Percentiles rank a stretch among this genome's conserved stretches.
These are phyloP conservation scores for Prunus mongolica DNA, from an alignment of 306 rosid genomes.

Conservation along the genomic window DNA sequence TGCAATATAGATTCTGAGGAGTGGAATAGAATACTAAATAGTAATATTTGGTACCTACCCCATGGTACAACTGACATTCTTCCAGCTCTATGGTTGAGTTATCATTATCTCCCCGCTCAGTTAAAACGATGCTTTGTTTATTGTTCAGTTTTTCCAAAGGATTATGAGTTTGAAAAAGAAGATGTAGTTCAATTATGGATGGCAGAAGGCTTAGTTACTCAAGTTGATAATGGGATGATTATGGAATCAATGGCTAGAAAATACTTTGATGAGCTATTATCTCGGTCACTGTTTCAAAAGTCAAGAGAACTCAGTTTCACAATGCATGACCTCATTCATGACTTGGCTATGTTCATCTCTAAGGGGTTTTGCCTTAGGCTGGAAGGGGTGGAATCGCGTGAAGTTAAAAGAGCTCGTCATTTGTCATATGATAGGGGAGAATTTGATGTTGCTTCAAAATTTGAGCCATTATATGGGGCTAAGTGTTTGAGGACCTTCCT, in stretches of 20 bases:
- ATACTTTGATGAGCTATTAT: not conserved
- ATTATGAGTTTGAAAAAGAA: not conserved
- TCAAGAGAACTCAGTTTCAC: not conserved
- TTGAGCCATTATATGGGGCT: no score
- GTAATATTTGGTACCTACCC: slow-evolving; percentile 5
- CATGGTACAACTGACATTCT: not conserved
- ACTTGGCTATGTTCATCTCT: no score
- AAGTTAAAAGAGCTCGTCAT: not conserved
- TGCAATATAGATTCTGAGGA: not conserved
- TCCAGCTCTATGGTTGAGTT: not conserved
- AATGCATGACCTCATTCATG: no score
- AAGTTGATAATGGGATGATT: not conserved
- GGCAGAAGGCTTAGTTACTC: slow-evolving; percentile 12
- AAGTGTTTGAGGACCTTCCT: no score
- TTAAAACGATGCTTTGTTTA: no score
- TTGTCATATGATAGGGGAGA: not conserved
- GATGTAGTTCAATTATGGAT: slow-evolving; percentile 11
- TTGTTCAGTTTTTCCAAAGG: not conserved
- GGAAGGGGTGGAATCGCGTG: no score
- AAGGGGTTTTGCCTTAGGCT: no score
- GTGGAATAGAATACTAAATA: not conserved
- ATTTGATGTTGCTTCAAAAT: no score
- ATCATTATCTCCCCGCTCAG: no score
- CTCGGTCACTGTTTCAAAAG: slow-evolving; percentile 5
- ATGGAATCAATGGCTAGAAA: slow-evolving; percentile 5